Conservation (phyloP, 768 basidiomycete species). For the Leccinum boreale region DNA sequence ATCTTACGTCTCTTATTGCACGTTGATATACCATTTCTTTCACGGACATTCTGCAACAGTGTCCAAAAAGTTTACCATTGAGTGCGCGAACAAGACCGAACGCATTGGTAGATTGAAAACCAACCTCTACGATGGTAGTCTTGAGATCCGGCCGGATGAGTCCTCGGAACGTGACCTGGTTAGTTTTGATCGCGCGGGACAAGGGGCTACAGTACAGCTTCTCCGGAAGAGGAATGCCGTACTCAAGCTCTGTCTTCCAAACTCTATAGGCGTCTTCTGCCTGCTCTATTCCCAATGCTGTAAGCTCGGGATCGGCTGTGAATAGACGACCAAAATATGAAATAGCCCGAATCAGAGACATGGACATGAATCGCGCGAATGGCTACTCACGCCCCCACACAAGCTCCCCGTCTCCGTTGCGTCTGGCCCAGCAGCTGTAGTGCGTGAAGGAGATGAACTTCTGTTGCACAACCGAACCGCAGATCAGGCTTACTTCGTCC, state of each 20-base stretch:
- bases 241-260: constrained; percentile 48
- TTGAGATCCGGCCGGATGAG: constrained; percentile 31
- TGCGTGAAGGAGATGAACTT: background rate
- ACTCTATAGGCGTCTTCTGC: constrained; percentile 41
- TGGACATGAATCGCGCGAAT: background rate
- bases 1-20: constrained; percentile 60
- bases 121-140: constrained; percentile 56
- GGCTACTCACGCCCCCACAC: constrained; percentile 68
- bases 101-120: background rate
- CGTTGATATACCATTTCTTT: constrained; percentile 64
- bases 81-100: no score
- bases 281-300: constrained; percentile 52
- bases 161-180: constrained; percentile 49
- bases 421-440: constrained; percentile 50
- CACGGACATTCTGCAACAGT: constrained; percentile 54
- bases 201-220: constrained; percentile 62
- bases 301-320: constrained; percentile 66
- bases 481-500: constrained; percentile 50
- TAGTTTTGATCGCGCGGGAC: constrained; percentile 57
- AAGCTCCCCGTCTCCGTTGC: constrained; percentile 63
- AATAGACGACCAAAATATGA: background rate
- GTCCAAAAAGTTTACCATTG: background rate
- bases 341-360: background rate
- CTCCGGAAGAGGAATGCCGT: constrained; percentile 48
- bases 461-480: background rate